These are phyloP conservation scores for Candida koratica DNA, from an alignment of 805 yeast genomes.

Conservation along the genomic window DNA sequence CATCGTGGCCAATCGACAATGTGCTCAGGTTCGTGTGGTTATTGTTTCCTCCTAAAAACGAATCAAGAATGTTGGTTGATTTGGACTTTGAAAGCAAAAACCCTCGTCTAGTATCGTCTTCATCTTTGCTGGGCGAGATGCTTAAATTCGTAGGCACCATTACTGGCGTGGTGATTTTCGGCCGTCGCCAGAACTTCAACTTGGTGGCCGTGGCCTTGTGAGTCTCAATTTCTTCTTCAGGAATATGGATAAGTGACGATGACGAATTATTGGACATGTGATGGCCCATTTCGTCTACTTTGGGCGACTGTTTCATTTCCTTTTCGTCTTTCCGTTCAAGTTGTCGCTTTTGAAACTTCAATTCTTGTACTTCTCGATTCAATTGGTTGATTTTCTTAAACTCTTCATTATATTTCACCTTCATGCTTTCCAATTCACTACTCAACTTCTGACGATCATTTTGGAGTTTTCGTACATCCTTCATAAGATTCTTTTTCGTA, in stretches of 20 bases:
- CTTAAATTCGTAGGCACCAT: constrained; percentile 4
- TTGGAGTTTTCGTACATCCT: constrained; percentile 18
- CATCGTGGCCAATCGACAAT: background rate
- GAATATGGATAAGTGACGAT: constrained; percentile 14
- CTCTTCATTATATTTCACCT: constrained; percentile 13
- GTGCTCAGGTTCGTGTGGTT: constrained; percentile 3
- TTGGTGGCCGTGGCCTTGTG: constrained; percentile 37
- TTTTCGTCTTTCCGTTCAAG: constrained; percentile 22
- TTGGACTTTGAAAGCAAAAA: constrained; percentile 36
- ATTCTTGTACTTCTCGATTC: constrained; percentile 47
- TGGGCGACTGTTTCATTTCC: constrained; percentile 6
- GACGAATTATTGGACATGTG: constrained; percentile 16
- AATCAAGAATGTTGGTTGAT: constrained; percentile 44
- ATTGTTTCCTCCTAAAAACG: constrained; percentile 22
- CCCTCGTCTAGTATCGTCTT: constrained; percentile 10
- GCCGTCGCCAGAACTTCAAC: constrained; percentile 44
- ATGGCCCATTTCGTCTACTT: constrained; percentile 5
- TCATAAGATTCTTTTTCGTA: constrained; percentile 6
- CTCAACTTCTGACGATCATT: constrained; percentile 22
- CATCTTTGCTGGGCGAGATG: constrained; percentile 7
- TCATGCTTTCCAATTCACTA: constrained; percentile 12
- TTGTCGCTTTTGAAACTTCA: constrained; percentile 45
- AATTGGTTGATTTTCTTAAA: constrained; percentile 20
- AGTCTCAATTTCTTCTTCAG: constrained; percentile 25
- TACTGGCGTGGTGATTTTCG: constrained; percentile 23